Base-by-base conservation (phyloP, 257 asterid genomes). In the Solanum arcanum region DNA sequence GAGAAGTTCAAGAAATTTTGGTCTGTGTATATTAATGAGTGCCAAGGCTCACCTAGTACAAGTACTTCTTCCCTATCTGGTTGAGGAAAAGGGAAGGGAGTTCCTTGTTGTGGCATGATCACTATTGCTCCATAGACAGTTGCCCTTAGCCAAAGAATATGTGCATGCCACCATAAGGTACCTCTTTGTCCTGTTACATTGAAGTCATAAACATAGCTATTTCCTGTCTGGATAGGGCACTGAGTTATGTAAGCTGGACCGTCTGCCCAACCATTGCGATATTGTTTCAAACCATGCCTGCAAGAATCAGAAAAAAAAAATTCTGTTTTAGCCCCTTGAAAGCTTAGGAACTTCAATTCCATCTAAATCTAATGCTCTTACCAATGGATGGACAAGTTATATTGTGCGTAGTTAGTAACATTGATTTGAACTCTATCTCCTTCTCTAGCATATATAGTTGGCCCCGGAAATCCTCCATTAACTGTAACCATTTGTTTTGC, bases 321-420 rank as follows among this genome's bases (percentile, higher is more conserved):
- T 21, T 21, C 66, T 21, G 66, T n/a, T 62, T 62, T n/a, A 62
- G 3, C 16, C 18, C 15, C 68, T 9, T 9, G 27, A 80, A 29
- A 47, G 31, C 12, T 27, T 10, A 27, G 12, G 18, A 47, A 12
- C 47, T 7, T 41, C 3, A 56, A 74, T 20, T 62, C 12, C 18
- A 52, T 33, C 14, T 15, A 18, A 62, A 18, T 29, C 12, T 29
- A 21, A 18, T 85, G 68, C 15, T 39, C 56, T 73, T 87, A 93
- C 97, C 96, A 94, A 83, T 94, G 96, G 59, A 94, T 93, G 4
- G 98, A 94, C 93, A 93, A 93, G 87, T 94, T 93, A 86, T 94
- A 94, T 12, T 89, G 94, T 72, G 94, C 98, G 66, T 87, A 90
- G 86, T 94, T 93, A 5, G 95, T 91, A 11, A 94, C 95, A 15